Conservation (phyloP, 2,329 filamentous ascomycete genomes). For the Leptodontidium sp. region DNA sequence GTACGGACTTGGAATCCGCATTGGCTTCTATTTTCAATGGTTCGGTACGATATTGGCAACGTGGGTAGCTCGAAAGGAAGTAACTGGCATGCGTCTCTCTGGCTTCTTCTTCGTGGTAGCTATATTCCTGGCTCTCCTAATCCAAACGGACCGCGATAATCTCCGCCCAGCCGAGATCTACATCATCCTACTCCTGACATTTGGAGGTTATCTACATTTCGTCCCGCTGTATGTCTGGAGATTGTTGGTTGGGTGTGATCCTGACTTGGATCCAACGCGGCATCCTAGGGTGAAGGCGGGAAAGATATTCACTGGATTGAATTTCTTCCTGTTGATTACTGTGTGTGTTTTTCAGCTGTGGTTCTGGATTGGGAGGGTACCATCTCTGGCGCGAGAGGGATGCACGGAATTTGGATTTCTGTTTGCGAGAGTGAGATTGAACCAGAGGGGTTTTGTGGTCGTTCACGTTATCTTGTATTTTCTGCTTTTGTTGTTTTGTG, state of each 20-base stretch:
- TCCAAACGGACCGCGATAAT: conserved; percentile 22
- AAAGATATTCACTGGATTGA: conserved; percentile 25
- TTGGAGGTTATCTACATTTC: conserved; percentile 30
- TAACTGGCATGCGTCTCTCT: conserved; percentile 22
- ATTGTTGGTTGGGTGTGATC: conserved; percentile 21
- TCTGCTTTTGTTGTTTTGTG: conserved; percentile 24
- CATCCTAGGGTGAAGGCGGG: conserved; percentile 28
- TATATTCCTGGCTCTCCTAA: conserved; percentile 28
- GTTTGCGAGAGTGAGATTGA: conserved; percentile 29
- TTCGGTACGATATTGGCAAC: conserved; percentile 31
- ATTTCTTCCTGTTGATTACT: conserved; percentile 27
- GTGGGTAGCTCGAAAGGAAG: conserved; percentile 29
- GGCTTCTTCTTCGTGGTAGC: conserved; percentile 31
- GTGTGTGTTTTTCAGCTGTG: conserved; percentile 32
- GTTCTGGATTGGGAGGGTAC: conserved; percentile 29
- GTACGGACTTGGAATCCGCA: conserved; percentile 38
- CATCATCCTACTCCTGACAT: conserved; percentile 29
- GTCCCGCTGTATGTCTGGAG: conserved; percentile 32
- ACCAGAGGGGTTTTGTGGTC: conserved; percentile 24
- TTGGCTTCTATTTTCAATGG: conserved; percentile 37
- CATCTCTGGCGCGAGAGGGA: not conserved
- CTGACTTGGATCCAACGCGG: conserved; percentile 29
- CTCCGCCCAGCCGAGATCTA: conserved; percentile 31
- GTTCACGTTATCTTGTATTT: conserved; percentile 29
- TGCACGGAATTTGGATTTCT: conserved; percentile 32